phyloP scores from a whole-genome alignment of 345 rosid species.

The Gossypium ekmanianum region DNA sequence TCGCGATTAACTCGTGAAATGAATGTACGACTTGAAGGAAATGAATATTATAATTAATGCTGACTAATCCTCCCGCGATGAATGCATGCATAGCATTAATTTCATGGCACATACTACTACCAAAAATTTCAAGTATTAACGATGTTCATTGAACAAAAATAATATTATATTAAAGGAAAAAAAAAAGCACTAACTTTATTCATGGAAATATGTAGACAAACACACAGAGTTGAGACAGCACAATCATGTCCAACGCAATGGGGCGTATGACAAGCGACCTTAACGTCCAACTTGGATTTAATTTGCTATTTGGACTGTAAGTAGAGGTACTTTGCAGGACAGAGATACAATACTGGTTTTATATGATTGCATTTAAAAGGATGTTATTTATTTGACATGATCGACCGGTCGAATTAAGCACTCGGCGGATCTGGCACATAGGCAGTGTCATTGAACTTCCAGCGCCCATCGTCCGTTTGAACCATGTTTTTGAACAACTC shows the following conservation, averaged over 20 bases:
- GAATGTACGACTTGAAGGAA: too few relatives aligned
- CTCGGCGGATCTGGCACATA: constrained; percentile 16
- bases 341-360: background rate
- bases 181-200: background rate
- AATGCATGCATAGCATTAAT: too few relatives aligned
- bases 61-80: too few relatives aligned
- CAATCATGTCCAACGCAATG: background rate
- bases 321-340: background rate
- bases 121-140: too few relatives aligned
- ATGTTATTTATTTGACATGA: background rate
- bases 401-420: background rate
- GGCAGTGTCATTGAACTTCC: background rate
- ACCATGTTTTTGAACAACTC: constrained; percentile 18
- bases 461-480: constrained; percentile 10
- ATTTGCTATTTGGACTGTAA: background rate
- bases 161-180: too few relatives aligned
- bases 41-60: too few relatives aligned
- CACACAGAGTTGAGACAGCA: background rate
- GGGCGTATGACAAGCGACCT: background rate
- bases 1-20: too few relatives aligned
- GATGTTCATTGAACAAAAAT: background rate
- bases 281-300: background rate
- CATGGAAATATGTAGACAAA: background rate
- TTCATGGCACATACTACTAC: background rate
- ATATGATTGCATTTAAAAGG: background rate